phyloP scores from a whole-genome alignment of 495 filamentous ascomycete genomes.

The Talaromyces nanjingensis region DNA sequence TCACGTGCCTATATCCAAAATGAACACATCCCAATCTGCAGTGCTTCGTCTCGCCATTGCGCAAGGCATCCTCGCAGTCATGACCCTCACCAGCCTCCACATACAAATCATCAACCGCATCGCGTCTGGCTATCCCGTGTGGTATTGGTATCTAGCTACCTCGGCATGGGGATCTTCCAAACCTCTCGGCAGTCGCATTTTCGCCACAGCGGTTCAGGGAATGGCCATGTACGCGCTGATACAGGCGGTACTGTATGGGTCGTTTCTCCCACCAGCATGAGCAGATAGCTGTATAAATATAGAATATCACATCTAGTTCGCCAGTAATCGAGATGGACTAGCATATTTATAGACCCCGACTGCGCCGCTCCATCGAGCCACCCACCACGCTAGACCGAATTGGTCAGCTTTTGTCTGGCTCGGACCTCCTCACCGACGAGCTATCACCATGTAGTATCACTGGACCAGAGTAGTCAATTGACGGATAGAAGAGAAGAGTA shows the following conservation, averaged over 20 bases:
- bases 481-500: not conserved
- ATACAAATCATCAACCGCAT: slow-evolving; percentile 90
- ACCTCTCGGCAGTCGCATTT: not conserved
- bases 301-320: not conserved
- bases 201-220: slow-evolving; percentile 44
- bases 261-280: slow-evolving; percentile 88
- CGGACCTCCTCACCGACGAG: not conserved
- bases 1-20: slow-evolving; percentile 12
- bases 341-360: slow-evolving; percentile 2
- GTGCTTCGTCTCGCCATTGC: slow-evolving; percentile 49
- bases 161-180: slow-evolving; percentile 17
- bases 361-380: not conserved
- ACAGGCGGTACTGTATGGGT: slow-evolving; percentile 77
- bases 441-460: not conserved
- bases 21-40: slow-evolving; percentile 39
- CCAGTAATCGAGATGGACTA: not conserved
- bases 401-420: not conserved
- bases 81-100: slow-evolving; percentile 75
- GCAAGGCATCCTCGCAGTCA: slow-evolving; percentile 62
- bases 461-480: not conserved
- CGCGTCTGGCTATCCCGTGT: slow-evolving; percentile 80
- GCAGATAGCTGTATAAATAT: slow-evolving; percentile 3
- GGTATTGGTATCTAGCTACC: slow-evolving; percentile 74
- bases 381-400: slow-evolving; percentile 3
- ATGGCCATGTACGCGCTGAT: slow-evolving; percentile 78